Evolutionary conservation across 2,329 filamentous ascomycete species (phyloP).

Genomic region (Trichoderma hamatum): DNA sequence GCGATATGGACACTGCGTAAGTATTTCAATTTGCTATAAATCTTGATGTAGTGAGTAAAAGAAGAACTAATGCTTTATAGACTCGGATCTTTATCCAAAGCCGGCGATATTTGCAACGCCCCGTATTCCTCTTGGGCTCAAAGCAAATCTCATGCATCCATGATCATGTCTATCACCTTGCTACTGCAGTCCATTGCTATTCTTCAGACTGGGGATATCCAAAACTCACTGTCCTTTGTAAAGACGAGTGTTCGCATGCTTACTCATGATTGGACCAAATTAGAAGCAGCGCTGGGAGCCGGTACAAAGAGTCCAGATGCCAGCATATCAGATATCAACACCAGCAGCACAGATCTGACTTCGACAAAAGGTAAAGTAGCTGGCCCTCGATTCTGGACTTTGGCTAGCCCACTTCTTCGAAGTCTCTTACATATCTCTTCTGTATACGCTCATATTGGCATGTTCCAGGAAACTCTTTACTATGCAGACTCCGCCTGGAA

Average conservation of each 20-base stretch:
- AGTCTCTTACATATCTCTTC: conserved; percentile 73
- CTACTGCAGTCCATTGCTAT: conserved; percentile 68
- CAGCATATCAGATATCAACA: conserved; percentile 38
- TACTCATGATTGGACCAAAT: conserved; percentile 58
- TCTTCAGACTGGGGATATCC: conserved; percentile 62
- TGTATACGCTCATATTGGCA: conserved; percentile 80
- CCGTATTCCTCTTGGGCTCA: conserved; percentile 40
- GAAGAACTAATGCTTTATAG: conserved; percentile 29
- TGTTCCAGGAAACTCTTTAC: conserved; percentile 85
- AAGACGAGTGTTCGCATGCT: conserved; percentile 60
- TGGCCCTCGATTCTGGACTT: conserved; percentile 72
- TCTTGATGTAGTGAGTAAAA: neutral
- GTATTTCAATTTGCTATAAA: conserved; percentile 27
- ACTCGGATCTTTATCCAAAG: conserved; percentile 42
- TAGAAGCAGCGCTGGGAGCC: conserved; percentile 44
- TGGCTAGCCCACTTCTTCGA: conserved; percentile 73
- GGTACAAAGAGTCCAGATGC: conserved; percentile 33
- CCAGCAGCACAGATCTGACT: conserved; percentile 35
- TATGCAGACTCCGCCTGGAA: conserved; percentile 84
- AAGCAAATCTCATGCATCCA: conserved; percentile 40
- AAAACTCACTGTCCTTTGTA: conserved; percentile 60
- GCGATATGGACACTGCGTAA: conserved; percentile 64
- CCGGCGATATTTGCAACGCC: conserved; percentile 43
- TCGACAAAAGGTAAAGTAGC: conserved; percentile 32
- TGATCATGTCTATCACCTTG: conserved; percentile 38